These are phyloP conservation scores for Schizochytrium sp. DNA, from an alignment of 108 stramenopile genomes.

Conservation along the genomic window DNA sequence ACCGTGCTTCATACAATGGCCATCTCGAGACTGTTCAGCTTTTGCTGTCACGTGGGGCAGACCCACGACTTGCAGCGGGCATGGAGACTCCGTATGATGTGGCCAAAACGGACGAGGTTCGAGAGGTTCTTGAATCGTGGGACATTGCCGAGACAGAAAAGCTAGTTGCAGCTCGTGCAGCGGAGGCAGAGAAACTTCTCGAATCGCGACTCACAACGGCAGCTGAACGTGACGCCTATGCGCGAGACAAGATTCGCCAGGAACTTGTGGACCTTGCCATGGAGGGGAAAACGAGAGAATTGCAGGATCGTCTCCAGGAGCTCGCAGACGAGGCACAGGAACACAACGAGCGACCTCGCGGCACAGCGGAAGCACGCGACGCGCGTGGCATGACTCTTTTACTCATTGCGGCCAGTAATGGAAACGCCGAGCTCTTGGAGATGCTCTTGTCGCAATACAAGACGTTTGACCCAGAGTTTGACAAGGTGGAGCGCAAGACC, in stretches of 20 bases:
- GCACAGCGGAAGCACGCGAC: slow-evolving; percentile 20
- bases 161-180: slow-evolving; percentile 19
- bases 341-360: slow-evolving; percentile 22
- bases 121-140: slow-evolving; percentile 25
- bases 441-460: slow-evolving; percentile 17
- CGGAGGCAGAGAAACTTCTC: not conserved
- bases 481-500: slow-evolving; percentile 25
- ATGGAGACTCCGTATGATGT: slow-evolving; percentile 36
- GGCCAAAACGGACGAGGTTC: slow-evolving; percentile 26
- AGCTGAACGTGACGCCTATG: slow-evolving; percentile 34
- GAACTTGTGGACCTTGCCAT: slow-evolving; percentile 25
- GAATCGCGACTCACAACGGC: slow-evolving; percentile 34
- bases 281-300: not conserved
- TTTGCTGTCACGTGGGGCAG: slow-evolving; percentile 28
- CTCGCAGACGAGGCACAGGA: slow-evolving; percentile 21
- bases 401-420: slow-evolving; percentile 1
- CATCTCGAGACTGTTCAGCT: slow-evolving; percentile 19
- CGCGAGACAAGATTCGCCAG: slow-evolving; percentile 25
- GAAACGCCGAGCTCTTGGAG: not conserved
- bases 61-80: slow-evolving; percentile 5
- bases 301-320: slow-evolving; percentile 25
- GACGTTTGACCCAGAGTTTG: slow-evolving; percentile 23
- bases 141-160: slow-evolving; percentile 18
- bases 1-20: slow-evolving; percentile 35
- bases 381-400: slow-evolving; percentile 19